Percentiles rank a stretch among this genome's conserved stretches.
Evolutionary conservation across 495 filamentous ascomycete species (phyloP).

Genomic region (Platismatia glauca): DNA sequence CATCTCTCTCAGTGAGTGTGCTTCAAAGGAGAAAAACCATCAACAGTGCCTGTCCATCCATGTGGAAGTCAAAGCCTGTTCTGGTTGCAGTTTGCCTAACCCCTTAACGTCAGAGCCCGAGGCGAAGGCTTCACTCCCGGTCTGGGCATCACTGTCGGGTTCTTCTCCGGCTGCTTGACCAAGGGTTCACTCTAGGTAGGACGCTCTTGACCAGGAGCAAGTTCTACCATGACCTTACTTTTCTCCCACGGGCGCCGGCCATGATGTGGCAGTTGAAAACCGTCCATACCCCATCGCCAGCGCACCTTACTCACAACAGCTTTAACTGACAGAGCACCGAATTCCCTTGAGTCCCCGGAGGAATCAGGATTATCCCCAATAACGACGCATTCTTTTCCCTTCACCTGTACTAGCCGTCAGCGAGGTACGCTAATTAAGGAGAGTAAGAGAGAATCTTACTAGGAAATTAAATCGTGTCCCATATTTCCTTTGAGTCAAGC

Average conservation of each 20-base stretch:
- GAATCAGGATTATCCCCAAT: background rate
- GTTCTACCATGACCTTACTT: background rate
- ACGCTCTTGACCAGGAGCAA: background rate
- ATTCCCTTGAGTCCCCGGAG: background rate
- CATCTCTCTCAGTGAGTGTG: too few species aligned
- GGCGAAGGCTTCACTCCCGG: background rate
- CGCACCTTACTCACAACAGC: background rate
- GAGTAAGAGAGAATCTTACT: background rate
- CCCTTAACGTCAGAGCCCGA: background rate
- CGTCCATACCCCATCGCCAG: background rate
- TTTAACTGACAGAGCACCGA: background rate
- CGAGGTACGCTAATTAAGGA: background rate
- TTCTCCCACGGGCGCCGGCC: background rate
- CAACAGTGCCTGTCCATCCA: background rate
- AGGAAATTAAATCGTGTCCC: fast-evolving
- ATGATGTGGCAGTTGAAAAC: background rate
- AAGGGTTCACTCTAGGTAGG: background rate
- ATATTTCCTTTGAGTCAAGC: background rate
- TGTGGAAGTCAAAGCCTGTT: too few species aligned
- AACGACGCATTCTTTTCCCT: background rate
- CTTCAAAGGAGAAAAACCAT: too few species aligned
- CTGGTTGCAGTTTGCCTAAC: too few species aligned
- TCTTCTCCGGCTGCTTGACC: background rate
- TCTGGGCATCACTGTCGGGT: background rate
- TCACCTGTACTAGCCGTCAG: background rate